Evolutionary conservation across 306 rosid genomes (phyloP).

Genomic region (Quercus agrifolia): DNA sequence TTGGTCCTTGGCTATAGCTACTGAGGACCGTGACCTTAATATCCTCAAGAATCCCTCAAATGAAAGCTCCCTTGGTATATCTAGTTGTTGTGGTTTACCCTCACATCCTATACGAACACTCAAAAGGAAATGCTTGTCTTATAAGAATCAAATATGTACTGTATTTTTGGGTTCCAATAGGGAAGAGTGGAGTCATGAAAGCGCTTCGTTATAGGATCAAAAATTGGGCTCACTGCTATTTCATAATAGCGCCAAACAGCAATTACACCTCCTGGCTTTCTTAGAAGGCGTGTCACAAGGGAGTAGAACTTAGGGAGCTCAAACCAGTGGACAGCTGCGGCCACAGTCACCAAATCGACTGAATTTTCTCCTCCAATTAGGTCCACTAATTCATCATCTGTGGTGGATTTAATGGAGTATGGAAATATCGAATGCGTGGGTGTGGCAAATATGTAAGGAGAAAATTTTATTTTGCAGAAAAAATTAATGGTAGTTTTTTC

Average conservation of each 20-base stretch:
- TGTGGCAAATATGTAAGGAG: neutral
- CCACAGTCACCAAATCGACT: no score
- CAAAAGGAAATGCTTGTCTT: neutral
- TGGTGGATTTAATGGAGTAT: constrained; percentile 5
- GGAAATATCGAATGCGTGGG: constrained; percentile 27
- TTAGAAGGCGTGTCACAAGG: constrained; percentile 13
- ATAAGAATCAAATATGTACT: neutral
- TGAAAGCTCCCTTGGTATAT: neutral
- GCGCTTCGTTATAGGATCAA: neutral
- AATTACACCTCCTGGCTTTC: constrained; percentile 33
- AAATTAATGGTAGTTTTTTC: no score
- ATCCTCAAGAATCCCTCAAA: constrained; percentile 13
- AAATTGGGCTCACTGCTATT: neutral
- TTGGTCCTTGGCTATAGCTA: constrained; percentile 14
- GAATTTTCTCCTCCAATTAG: no score
- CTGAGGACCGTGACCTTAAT: constrained; percentile 23
- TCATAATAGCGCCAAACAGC: neutral
- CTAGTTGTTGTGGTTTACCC: neutral
- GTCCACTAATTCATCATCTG: no score
- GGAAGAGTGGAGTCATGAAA: neutral
- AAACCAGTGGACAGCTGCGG: constrained; percentile 36
- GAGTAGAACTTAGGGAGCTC: constrained; percentile 32
- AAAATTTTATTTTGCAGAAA: no score
- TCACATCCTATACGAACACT: neutral
- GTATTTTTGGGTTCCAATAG: neutral